These are phyloP conservation scores for Flaveria linearis DNA, from an alignment of 129 eudicot species.

Conservation along the genomic window DNA sequence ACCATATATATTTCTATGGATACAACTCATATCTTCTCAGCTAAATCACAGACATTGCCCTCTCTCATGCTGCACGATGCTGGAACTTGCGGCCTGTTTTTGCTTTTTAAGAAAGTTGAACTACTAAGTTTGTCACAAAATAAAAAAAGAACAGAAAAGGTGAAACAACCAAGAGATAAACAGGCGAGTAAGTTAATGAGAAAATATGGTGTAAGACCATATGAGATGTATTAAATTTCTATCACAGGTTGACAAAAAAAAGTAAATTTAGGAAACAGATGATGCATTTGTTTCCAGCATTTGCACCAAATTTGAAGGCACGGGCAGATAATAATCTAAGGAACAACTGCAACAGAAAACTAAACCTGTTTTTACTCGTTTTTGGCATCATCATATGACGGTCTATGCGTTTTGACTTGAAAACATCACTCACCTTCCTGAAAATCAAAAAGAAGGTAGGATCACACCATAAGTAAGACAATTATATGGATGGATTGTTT, in stretches of 20 bases:
- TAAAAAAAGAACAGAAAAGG: not conserved
- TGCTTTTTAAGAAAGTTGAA: conserved; percentile 3
- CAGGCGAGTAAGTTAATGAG: conserved; percentile 15
- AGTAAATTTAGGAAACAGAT: conserved; percentile 13
- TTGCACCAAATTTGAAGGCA: conserved; percentile 28
- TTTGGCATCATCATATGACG: conserved; percentile 6
- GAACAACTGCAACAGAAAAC: conserved; percentile 9
- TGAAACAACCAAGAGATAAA: not conserved
- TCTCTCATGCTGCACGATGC: conserved; percentile 23
- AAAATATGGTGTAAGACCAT: conserved; percentile 20
- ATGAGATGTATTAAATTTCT: conserved; percentile 27
- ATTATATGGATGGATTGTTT: not conserved
- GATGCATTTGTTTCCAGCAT: conserved; percentile 18
- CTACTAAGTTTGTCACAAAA: not conserved
- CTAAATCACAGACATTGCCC: conserved; percentile 10
- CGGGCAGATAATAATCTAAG: conserved; percentile 4
- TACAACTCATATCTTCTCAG: conserved; percentile 19
- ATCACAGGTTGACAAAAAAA: conserved; percentile 14
- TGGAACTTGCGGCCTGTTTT: conserved; percentile 19
- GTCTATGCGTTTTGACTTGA: not conserved
- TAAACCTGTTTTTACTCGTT: conserved; percentile 30
- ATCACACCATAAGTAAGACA: not conserved
- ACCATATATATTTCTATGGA: not conserved
- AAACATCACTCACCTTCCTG: conserved; percentile 31
- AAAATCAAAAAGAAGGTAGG: not conserved